Evolutionary conservation across 495 filamentous ascomycete genomes (phyloP).

Genomic region (Immersiella caudata): DNA sequence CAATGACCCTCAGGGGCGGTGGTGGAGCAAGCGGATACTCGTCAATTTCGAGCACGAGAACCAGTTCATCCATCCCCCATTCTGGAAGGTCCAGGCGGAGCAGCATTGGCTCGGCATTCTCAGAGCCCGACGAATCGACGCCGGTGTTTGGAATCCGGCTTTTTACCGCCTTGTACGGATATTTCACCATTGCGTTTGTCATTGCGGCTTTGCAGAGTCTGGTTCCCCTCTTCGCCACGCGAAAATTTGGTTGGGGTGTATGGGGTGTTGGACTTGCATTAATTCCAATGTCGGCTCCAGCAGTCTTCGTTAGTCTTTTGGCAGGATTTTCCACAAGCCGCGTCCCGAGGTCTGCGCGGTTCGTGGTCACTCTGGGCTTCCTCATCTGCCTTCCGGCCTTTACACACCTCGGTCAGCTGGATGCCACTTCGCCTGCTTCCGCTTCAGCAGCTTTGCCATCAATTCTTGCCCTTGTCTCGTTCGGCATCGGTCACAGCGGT

Average conservation of each 20-base stretch:
- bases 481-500: conserved; percentile 30
- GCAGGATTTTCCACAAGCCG: conserved; percentile 22
- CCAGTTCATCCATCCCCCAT: background rate
- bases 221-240: conserved; percentile 30
- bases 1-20: conserved; percentile 19
- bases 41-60: conserved; percentile 25
- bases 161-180: conserved; percentile 30
- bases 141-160: conserved; percentile 24
- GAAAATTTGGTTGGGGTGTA: conserved; percentile 28
- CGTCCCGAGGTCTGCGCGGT: conserved; percentile 27
- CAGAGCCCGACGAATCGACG: background rate
- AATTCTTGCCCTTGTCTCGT: conserved; percentile 28
- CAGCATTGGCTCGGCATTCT: background rate
- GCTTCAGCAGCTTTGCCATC: conserved; percentile 17
- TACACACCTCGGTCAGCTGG: conserved; percentile 20
- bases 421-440: background rate
- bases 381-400: conserved; percentile 28
- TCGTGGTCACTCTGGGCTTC: conserved; percentile 29
- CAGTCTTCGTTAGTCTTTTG: conserved; percentile 27
- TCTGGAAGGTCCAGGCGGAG: conserved; percentile 2
- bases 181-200: conserved; percentile 30
- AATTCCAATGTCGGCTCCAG: conserved; percentile 31
- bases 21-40: conserved; percentile 7
- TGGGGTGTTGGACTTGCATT: conserved; percentile 26
- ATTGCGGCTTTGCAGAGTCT: conserved; percentile 31